Percentiles rank a stretch among this genome's conserved stretches.
phyloP scores from a whole-genome alignment of 176 grass and related monocot species.

The Hsuehochloa calcarea region DNA sequence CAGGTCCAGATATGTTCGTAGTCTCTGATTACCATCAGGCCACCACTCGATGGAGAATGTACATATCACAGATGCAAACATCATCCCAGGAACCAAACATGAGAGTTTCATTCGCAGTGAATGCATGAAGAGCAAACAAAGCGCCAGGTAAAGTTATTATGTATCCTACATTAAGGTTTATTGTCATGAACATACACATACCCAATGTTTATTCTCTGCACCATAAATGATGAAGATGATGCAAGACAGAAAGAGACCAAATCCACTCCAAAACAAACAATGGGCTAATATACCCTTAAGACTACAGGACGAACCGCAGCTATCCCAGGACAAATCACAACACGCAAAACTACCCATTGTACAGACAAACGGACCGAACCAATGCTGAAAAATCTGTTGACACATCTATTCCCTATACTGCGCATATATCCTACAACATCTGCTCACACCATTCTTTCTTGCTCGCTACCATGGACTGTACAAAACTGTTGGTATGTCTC shows the following conservation, averaged over 20 bases:
- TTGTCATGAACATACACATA: slow-evolving; percentile 28
- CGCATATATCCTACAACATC: slow-evolving; percentile 33
- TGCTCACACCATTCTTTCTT: neutral
- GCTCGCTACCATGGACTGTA: slow-evolving; percentile 47
- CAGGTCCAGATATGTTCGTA: neutral
- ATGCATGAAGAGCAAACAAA: slow-evolving; percentile 8
- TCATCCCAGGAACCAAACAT: slow-evolving; percentile 6
- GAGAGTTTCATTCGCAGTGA: neutral
- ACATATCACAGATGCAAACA: neutral
- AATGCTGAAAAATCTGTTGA: slow-evolving; percentile 40
- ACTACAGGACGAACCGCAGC: neutral
- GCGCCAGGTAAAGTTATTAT: neutral
- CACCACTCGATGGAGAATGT: neutral
- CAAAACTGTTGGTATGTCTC: slow-evolving; percentile 26
- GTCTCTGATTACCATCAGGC: slow-evolving; percentile 9
- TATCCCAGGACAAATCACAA: neutral
- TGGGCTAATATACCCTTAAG: slow-evolving; percentile 3
- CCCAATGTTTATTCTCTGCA: neutral
- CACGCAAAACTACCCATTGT: slow-evolving; percentile 36
- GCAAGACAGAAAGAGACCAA: slow-evolving; percentile 16
- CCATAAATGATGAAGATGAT: slow-evolving; percentile 25
- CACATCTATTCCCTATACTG: slow-evolving; percentile 31
- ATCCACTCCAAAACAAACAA: slow-evolving; percentile 32
- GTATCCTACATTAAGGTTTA: slow-evolving; percentile 27
- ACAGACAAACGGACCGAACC: slow-evolving; percentile 26